Conservation (phyloP, 2,329 filamentous ascomycete species). For the Aspergillus fischeri region DNA sequence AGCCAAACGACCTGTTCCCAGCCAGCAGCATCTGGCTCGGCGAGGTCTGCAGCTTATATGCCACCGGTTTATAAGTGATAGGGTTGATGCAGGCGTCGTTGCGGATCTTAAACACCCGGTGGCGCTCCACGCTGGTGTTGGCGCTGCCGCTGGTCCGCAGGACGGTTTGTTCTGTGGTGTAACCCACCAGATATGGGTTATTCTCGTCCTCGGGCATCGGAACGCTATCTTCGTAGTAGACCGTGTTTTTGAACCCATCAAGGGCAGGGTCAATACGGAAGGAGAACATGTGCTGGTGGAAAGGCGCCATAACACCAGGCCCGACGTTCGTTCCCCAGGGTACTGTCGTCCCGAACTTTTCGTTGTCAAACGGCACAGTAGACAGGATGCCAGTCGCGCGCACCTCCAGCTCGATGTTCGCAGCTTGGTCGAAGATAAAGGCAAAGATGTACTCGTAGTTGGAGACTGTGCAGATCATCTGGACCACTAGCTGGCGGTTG, state of each 20-base stretch:
- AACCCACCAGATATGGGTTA: constrained; percentile 61
- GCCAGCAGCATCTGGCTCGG: constrained; percentile 50
- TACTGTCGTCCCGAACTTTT: constrained; percentile 55
- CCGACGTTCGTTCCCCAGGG: constrained; percentile 67
- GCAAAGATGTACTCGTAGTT: constrained; percentile 74
- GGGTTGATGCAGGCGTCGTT: constrained; percentile 46
- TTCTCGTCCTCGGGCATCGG: constrained; percentile 49
- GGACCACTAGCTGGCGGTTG: constrained; percentile 63
- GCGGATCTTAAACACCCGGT: constrained; percentile 51
- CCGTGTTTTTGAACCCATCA: constrained; percentile 53
- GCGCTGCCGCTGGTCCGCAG: constrained; percentile 48
- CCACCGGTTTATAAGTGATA: constrained; percentile 44
- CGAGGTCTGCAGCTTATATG: constrained; percentile 48
- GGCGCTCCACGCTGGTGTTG: constrained; percentile 49
- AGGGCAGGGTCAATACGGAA: constrained; percentile 60
- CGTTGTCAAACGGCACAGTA: constrained; percentile 61
- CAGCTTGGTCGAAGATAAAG: constrained; percentile 68
- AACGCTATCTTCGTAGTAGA: constrained; percentile 55
- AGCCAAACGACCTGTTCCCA: constrained; percentile 41
- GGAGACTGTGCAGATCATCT: constrained; percentile 66
- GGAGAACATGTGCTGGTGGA: constrained; percentile 76
- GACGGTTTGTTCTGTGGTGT: constrained; percentile 50
- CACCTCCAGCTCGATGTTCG: constrained; percentile 63
- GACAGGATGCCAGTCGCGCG: constrained; percentile 66
- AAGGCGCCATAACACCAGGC: constrained; percentile 63